phyloP scores from a whole-genome alignment of 2,329 filamentous ascomycete genomes.

The Stachybotrys chlorohalonatus region DNA sequence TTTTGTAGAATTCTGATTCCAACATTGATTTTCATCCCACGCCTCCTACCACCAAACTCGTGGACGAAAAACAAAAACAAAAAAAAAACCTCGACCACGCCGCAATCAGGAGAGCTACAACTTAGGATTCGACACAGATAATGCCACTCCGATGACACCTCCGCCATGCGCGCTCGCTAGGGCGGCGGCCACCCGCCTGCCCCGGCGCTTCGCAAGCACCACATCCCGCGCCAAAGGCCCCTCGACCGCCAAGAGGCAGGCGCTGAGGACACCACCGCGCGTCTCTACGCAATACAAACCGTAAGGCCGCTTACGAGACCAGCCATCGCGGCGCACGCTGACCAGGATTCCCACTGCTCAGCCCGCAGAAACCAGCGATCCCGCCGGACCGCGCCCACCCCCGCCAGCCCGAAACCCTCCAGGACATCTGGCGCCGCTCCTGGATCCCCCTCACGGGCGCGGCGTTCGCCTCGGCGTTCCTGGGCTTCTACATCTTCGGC shows the following conservation, averaged over 20 bases:
- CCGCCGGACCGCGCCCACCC: conserved; percentile 6
- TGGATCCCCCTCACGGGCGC: conserved; percentile 37
- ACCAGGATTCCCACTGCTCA: conserved; percentile 3
- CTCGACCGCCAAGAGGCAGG: conserved; percentile 6
- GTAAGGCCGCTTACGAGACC: conserved; percentile 9
- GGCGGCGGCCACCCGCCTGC: conserved; percentile 7
- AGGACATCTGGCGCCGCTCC: conserved; percentile 26
- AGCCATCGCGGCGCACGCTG: not conserved
- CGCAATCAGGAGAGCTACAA: not conserved
- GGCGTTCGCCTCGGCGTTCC: conserved; percentile 32
- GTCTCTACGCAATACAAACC: conserved; percentile 18
- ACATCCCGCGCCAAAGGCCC: conserved; percentile 12
- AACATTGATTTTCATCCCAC: not conserved
- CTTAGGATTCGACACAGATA: not conserved
- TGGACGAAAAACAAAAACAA: not conserved
- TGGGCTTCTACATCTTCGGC: conserved; percentile 38
- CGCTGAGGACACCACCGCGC: conserved; percentile 11
- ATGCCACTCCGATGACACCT: conserved; percentile 18
- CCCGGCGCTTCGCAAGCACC: conserved; percentile 20
- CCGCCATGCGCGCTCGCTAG: conserved; percentile 15
- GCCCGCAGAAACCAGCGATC: conserved; percentile 1
- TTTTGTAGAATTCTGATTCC: not conserved
- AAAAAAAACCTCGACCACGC: not conserved
- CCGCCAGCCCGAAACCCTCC: conserved; percentile 22
- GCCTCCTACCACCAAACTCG: not conserved